Evolutionary conservation across 1,284 basidiomycete genomes (phyloP), one percentile per base, ranked within the genome.

Genomic region (Exobasidium rhododendri): DNA sequence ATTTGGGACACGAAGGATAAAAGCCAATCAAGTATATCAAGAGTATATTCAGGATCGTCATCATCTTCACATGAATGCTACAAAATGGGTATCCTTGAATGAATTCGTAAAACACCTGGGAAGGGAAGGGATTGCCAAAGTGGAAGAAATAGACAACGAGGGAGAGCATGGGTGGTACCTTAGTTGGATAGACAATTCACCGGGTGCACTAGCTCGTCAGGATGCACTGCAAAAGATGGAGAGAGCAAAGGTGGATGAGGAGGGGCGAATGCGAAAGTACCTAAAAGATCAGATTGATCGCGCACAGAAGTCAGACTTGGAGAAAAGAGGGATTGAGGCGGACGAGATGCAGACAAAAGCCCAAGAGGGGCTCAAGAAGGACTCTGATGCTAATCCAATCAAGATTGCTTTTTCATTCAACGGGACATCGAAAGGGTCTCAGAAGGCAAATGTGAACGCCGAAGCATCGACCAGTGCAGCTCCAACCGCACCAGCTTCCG

Each of bases 31-130:
- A 56, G 94, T 98, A 17, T 99, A 98, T 78, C 94, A 99, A 81
- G 96, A 98, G 81, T 94, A 91, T 82, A 99, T 98, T 71, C 86
- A 91, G 64, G 94, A 97, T 82, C 94, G 94, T 81, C 81, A 85
- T 56, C 96, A 98, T 81, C 83, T 94, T 26, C 96, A 99, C 83
- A 98, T 99, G 96, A 99, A 99, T 81, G 84, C 94, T 4, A 98
- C 96, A 10, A 87, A 91, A 64, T 98, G 96, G 94, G 91, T 96
- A 26, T 96, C 94, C 10, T 85, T 98, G 64, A 90, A 90, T 11
- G 94, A 96, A 75, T 99, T 98, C 73, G 84, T 87, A 74, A 93
- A 94, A 81, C 87, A 94, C 74, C 85, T 99, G 30, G 94, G 96
- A 2, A 85, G 92, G 50, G 84, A 86, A 5, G 94, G 96, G 40